Base-by-base conservation (phyloP, 2,329 filamentous ascomycete genomes). In the Fusarium verticillioides region DNA sequence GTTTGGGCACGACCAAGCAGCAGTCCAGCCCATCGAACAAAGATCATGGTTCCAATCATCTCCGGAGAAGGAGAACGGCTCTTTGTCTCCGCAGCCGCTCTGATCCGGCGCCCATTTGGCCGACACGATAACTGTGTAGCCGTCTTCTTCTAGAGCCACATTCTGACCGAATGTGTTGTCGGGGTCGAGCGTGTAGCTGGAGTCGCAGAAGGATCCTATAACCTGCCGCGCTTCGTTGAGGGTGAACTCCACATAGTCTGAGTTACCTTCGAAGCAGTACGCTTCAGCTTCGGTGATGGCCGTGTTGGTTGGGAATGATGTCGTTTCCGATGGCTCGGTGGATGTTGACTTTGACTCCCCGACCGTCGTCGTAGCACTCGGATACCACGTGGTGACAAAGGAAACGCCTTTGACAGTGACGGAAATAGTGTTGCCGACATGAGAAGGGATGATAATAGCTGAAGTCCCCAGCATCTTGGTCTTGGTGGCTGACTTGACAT, bases 101-200 rank as follows among this genome's bases (percentile, higher is more conserved):
- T 69, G 66, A 19, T 69, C 66, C 3, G 63, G 32, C 4, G 66
- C 66, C 66, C 66, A 69, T 15, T 67, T 62, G 2, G 66, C 66
- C 12, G 66, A 69, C 6, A 40, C 58, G 1, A 69, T 32, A 23
- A 69, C 63, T 2, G 39, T 67, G 21, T 69, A 63, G 16, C 63
- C 59, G 5, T 56, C 46, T 28, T 54, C 30, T 18, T 69, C 66
- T 1, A 69, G 58, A 4, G 58, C 63, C 12, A 37, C 2, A 13
- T 42, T 52, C 12, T 69, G 63, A 4, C 63, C 66, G 7, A 63
- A 18, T 8, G 36, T 26, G 46, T 63, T 69, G 9, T 18, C 13
- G 1, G 69, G 66, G 10, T 72, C 67, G 0, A 72, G 69, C 1
- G 61, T 37, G 23, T 70, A 72, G 44, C 49, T 46, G 4, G 66